These are phyloP conservation scores for Thuidium tamariscinum DNA, from an alignment of 225 moss, liverwort and hornwort genomes.

Conservation along the genomic window DNA sequence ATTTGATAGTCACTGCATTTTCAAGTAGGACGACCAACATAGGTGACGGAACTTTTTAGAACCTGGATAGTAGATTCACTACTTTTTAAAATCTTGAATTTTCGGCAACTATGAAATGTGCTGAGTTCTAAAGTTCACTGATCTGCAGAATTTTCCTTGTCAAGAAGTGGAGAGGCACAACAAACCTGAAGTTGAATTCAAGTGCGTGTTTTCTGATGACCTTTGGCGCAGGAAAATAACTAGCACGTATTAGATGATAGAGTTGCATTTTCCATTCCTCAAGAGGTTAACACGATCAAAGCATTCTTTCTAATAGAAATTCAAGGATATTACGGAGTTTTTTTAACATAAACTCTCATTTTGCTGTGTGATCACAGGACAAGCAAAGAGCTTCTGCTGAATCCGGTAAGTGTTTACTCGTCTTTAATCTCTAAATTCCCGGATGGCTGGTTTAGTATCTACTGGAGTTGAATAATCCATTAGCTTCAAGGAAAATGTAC, in stretches of 20 bases:
- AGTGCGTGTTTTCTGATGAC: conserved; percentile 41
- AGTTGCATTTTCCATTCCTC: not conserved
- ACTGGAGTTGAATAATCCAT: not conserved
- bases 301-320: not conserved
- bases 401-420: conserved; percentile 56
- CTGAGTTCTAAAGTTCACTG: not conserved
- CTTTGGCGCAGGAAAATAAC: not conserved
- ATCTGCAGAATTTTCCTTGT: conserved; percentile 88
- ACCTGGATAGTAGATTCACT: not conserved
- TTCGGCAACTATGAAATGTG: not conserved
- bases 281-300: not conserved
- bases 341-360: not conserved
- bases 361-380: conserved; percentile 49
- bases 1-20: not conserved
- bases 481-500: not conserved
- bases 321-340: not conserved
- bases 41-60: not conserved
- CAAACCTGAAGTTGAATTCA: conserved; percentile 99
- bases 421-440: not conserved
- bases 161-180: conserved; percentile 99
- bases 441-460: not conserved
- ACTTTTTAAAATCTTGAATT: not conserved
- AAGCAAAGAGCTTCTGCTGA: conserved; percentile 82
- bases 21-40: not conserved
- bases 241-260: not conserved